These are phyloP conservation scores for Penicillium hordei DNA, from an alignment of 2,329 filamentous ascomycete species.

Conservation along the genomic window DNA sequence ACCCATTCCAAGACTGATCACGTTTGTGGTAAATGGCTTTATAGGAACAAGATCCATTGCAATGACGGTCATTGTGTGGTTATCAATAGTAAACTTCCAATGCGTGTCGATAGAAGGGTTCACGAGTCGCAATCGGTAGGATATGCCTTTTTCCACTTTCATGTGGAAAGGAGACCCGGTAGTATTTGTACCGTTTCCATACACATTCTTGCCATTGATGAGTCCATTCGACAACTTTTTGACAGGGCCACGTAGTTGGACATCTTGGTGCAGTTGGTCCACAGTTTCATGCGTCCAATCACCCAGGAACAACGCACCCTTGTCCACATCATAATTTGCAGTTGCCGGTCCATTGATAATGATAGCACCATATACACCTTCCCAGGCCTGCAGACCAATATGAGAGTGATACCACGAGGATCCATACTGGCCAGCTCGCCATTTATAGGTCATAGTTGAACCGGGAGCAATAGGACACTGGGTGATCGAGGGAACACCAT, in stretches of 20 bases:
- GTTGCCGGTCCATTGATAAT: constrained; percentile 47
- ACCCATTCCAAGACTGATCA: constrained; percentile 49
- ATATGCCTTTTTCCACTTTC: constrained; percentile 12
- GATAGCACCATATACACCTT: constrained; percentile 62
- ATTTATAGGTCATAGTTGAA: constrained; percentile 38
- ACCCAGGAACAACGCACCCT: constrained; percentile 36
- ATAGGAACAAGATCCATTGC: constrained; percentile 60
- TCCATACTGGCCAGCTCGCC: constrained; percentile 40
- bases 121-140: constrained; percentile 30
- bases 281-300: constrained; percentile 34
- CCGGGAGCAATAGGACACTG: constrained; percentile 43
- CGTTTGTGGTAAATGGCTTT: constrained; percentile 52
- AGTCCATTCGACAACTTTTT: constrained; percentile 34
- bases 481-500: constrained; percentile 36
- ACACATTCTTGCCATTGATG: constrained; percentile 46
- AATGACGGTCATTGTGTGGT: constrained; percentile 60
- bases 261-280: constrained; percentile 25
- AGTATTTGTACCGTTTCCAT: constrained; percentile 22
- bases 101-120: constrained; percentile 29
- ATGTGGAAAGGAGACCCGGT: constrained; percentile 45
- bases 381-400: constrained; percentile 40
- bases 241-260: constrained; percentile 19
- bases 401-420: constrained; percentile 39
- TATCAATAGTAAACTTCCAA: constrained; percentile 50
- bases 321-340: constrained; percentile 41